Conservation (phyloP, 768 basidiomycete genomes). For the Panus rudis region DNA sequence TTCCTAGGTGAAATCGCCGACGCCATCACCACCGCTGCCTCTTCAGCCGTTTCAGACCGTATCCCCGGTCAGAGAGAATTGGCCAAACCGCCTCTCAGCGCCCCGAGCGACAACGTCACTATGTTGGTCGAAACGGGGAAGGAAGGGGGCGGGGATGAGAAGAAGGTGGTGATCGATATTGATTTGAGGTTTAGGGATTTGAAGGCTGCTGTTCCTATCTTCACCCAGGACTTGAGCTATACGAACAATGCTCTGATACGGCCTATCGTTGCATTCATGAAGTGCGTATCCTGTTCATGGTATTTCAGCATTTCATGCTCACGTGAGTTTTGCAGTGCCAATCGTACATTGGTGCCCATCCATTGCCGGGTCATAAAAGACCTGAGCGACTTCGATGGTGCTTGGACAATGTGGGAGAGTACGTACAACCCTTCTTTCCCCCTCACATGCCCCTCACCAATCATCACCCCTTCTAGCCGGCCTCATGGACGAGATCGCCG, state of each 20-base stretch:
- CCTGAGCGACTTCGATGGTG: conserved; percentile 85
- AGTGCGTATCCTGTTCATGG: conserved; percentile 44
- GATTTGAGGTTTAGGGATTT: conserved; percentile 92
- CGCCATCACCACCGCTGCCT: conserved; percentile 63
- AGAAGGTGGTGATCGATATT: conserved; percentile 76
- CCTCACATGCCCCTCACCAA: background rate
- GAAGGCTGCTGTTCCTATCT: conserved; percentile 92
- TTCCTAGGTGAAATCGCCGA: conserved; percentile 88
- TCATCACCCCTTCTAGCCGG: conserved; percentile 52
- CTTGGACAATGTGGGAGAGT: conserved; percentile 99
- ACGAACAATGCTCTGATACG: conserved; percentile 88
- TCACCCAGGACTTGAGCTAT: conserved; percentile 82
- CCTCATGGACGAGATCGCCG: conserved; percentile 82
- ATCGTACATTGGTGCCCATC: conserved; percentile 90
- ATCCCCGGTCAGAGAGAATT: conserved; percentile 87
- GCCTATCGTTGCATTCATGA: conserved; percentile 98
- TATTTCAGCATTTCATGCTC: conserved; percentile 7
- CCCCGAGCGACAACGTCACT: conserved; percentile 44
- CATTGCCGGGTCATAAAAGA: conserved; percentile 84
- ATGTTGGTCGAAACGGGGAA: conserved; percentile 20
- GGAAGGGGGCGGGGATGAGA: conserved; percentile 24
- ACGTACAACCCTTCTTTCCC: conserved; percentile 25
- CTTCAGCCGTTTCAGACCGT: conserved; percentile 46
- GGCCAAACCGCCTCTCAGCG: conserved; percentile 77
- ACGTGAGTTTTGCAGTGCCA: conserved; percentile 49